These are phyloP conservation scores for Cladobotryum protrusum DNA, from an alignment of 2,329 filamentous ascomycete genomes.

Conservation along the genomic window DNA sequence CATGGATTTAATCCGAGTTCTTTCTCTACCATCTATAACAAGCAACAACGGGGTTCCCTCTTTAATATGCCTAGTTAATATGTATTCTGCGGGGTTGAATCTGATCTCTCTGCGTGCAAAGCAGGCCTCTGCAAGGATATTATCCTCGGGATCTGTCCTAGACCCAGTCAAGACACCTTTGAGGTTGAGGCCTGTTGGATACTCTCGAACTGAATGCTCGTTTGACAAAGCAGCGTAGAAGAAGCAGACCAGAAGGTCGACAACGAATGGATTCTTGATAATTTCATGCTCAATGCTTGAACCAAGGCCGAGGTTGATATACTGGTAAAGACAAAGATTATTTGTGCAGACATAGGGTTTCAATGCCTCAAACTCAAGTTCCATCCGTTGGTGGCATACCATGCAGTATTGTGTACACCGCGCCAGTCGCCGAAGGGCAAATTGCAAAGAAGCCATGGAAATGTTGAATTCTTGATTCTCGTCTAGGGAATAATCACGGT, in stretches of 20 bases:
- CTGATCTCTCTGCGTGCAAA: constrained; percentile 3
- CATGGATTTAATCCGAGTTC: neutral
- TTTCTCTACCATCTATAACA: neutral
- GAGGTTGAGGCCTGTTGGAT: constrained; percentile 38
- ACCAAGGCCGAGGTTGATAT: constrained; percentile 79
- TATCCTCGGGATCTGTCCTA: neutral
- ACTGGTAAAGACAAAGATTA: constrained; percentile 77
- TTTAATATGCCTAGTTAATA: neutral
- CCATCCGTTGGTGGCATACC: constrained; percentile 67
- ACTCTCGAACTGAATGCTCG: constrained; percentile 33
- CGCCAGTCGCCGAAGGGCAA: constrained; percentile 68
- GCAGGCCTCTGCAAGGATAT: constrained; percentile 2
- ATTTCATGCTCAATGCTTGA: constrained; percentile 83
- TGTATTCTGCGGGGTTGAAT: neutral
- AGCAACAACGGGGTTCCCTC: constrained; percentile 2
- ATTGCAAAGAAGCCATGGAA: constrained; percentile 62
- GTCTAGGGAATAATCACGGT: constrained; percentile 24
- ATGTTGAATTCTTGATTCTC: constrained; percentile 38
- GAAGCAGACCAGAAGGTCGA: constrained; percentile 78
- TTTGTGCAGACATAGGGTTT: constrained; percentile 75
- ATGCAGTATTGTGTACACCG: constrained; percentile 83
- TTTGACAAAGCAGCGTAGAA: constrained; percentile 56
- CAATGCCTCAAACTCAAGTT: constrained; percentile 59
- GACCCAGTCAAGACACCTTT: constrained; percentile 20
- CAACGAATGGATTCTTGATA: constrained; percentile 68